A percentile compares a stretch with the other conserved stretches of the same genome.
Conservation (phyloP, 2,329 filamentous ascomycete species). For the Herpotrichia juniperi region DNA sequence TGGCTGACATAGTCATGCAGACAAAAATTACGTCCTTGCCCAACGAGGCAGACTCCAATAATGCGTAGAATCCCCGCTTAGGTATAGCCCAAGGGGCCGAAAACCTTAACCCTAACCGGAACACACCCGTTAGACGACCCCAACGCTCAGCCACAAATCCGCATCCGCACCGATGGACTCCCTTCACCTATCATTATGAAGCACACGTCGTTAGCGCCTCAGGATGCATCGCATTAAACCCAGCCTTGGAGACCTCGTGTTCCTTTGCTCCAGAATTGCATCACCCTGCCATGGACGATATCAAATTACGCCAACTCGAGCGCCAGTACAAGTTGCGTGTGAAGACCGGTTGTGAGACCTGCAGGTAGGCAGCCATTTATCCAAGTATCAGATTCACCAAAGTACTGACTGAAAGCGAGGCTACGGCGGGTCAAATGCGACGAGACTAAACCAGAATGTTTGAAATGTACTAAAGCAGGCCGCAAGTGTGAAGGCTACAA, state of each 20-base stretch:
- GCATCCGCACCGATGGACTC: neutral
- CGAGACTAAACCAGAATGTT: conserved; percentile 17
- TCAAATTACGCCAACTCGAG: conserved; percentile 30
- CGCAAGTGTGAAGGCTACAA: conserved; percentile 47
- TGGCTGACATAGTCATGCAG: neutral
- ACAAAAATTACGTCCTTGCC: neutral
- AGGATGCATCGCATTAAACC: neutral
- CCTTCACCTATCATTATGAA: conserved; percentile 3
- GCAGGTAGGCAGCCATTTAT: conserved; percentile 23
- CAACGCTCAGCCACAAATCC: conserved; percentile 9
- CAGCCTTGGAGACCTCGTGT: neutral
- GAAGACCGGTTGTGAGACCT: conserved; percentile 38
- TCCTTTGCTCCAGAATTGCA: neutral
- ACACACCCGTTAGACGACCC: conserved; percentile 4
- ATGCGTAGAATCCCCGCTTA: neutral
- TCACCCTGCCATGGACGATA: conserved; percentile 26
- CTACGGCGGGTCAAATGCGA: conserved; percentile 19
- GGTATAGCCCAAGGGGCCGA: conserved; percentile 2
- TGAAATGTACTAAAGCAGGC: conserved; percentile 43
- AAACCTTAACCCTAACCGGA: conserved; percentile 8
- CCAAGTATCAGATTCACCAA: neutral
- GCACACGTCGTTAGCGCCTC: conserved; percentile 3
- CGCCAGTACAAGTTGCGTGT: conserved; percentile 35
- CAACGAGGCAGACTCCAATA: conserved; percentile 5
- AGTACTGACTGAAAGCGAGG: conserved; percentile 13